Conservation (phyloP, 2,329 filamentous ascomycete genomes). For the Aspergillus ochraceus region DNA sequence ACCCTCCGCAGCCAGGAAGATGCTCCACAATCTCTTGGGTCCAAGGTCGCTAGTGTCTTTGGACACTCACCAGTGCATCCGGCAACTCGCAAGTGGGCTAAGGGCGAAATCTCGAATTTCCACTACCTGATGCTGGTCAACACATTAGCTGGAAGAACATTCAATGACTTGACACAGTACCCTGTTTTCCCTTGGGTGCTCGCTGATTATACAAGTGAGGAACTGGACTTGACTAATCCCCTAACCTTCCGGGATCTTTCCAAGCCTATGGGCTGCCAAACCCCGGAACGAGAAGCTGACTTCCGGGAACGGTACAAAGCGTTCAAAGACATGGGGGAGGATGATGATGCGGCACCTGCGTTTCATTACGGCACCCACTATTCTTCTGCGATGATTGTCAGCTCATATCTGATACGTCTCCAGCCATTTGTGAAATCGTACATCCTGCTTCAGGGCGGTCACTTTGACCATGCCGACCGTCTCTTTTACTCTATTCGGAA, state of each 20-base stretch:
- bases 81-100: slow-evolving; percentile 84
- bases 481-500: slow-evolving; percentile 91
- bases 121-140: slow-evolving; percentile 99
- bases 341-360: slow-evolving; percentile 66
- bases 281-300: slow-evolving; percentile 69
- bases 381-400: slow-evolving; percentile 98
- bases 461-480: slow-evolving; percentile 92
- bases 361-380: slow-evolving; percentile 99
- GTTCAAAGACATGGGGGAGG: slow-evolving; percentile 85
- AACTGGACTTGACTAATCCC: slow-evolving; percentile 82
- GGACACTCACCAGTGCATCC: slow-evolving; percentile 78
- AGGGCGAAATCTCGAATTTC: slow-evolving; percentile 96
- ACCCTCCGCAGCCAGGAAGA: slow-evolving; percentile 70
- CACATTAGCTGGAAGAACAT: slow-evolving; percentile 92
- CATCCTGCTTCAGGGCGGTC: slow-evolving; percentile 89
- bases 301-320: slow-evolving; percentile 83
- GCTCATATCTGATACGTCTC: slow-evolving; percentile 89
- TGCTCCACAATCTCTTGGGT: slow-evolving; percentile 69
- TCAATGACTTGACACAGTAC: slow-evolving; percentile 97
- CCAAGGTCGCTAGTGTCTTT: slow-evolving; percentile 90
- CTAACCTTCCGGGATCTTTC: slow-evolving; percentile 85
- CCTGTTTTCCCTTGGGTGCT: slow-evolving; percentile 97
- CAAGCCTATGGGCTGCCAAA: slow-evolving; percentile 96
- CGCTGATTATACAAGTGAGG: slow-evolving; percentile 91
- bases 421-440: slow-evolving; percentile 97